These are phyloP conservation scores for Hymenoscyphus scutula DNA, from an alignment of 2,329 filamentous ascomycete genomes.

Conservation along the genomic window DNA sequence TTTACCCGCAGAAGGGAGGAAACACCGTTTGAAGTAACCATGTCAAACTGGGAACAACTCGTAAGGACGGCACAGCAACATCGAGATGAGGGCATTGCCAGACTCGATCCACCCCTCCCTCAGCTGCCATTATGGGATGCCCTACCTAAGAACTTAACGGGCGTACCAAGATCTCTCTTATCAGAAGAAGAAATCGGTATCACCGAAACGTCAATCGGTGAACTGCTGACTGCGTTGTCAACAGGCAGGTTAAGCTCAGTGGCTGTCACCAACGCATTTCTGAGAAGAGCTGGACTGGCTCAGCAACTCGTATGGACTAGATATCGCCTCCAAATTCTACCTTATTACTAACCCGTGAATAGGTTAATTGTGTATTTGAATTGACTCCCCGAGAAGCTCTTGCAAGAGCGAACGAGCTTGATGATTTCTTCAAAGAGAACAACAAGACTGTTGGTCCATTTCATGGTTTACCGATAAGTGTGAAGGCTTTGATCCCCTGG, in stretches of 20 bases:
- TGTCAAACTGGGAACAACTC: neutral
- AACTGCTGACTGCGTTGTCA: neutral
- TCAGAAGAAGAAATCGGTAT: conserved; percentile 2
- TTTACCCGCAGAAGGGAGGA: neutral
- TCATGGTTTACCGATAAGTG: conserved; percentile 56
- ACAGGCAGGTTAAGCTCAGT: neutral
- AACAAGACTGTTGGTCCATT: conserved; percentile 52
- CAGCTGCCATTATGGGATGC: neutral
- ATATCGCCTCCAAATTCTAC: neutral
- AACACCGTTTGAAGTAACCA: neutral
- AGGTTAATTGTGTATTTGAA: conserved; percentile 39
- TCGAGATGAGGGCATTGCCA: neutral
- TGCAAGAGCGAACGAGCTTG: conserved; percentile 17
- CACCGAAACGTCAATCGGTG: neutral
- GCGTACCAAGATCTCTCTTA: neutral
- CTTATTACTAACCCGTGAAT: neutral
- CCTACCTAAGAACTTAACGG: neutral
- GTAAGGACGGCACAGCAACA: neutral
- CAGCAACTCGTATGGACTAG: neutral
- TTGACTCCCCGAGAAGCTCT: conserved; percentile 19
- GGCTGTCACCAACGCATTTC: neutral
- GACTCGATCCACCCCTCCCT: neutral
- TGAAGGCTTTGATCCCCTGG: conserved; percentile 33
- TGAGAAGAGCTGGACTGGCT: neutral
- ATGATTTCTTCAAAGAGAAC: conserved; percentile 14